A percentile compares a stretch with the other conserved stretches of the same genome.
Evolutionary conservation across 2,329 filamentous ascomycete genomes (phyloP).

Genomic region (Diplocarpon rosae): DNA sequence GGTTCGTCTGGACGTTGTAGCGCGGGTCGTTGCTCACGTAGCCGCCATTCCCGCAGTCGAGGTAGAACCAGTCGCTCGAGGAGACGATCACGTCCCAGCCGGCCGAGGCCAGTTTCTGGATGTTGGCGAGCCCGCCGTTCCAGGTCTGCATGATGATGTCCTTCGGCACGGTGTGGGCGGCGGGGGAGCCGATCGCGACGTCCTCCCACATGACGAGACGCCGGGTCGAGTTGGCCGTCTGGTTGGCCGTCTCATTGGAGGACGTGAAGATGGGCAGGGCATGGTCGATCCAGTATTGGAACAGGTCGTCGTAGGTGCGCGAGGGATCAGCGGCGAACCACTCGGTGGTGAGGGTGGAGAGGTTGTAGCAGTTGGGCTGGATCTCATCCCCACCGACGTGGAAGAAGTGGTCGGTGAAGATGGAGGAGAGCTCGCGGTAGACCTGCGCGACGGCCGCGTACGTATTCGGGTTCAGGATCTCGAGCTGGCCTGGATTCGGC

Average conservation of each 20-base stretch:
- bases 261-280: conserved; percentile 52
- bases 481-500: conserved; percentile 43
- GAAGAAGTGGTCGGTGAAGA: conserved; percentile 67
- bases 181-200: conserved; percentile 54
- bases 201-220: conserved; percentile 73
- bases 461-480: conserved; percentile 59
- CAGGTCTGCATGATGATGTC: conserved; percentile 70
- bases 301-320: conserved; percentile 54
- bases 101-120: conserved; percentile 45
- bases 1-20: conserved; percentile 43
- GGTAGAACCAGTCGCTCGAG: conserved; percentile 68
- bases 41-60: conserved; percentile 69
- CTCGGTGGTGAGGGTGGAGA: conserved; percentile 36
- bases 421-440: conserved; percentile 54
- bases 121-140: conserved; percentile 50
- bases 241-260: conserved; percentile 31
- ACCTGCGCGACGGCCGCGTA: conserved; percentile 49
- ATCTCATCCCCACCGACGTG: conserved; percentile 78
- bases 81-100: conserved; percentile 64
- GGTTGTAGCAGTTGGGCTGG: conserved; percentile 46
- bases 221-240: conserved; percentile 47
- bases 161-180: conserved; percentile 42
- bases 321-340: conserved; percentile 66
- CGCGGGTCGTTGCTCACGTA: conserved; percentile 54
- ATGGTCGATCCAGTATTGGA: conserved; percentile 56